Conservation (phyloP, 345 rosid genomes). For the Moricandia arvensis region DNA sequence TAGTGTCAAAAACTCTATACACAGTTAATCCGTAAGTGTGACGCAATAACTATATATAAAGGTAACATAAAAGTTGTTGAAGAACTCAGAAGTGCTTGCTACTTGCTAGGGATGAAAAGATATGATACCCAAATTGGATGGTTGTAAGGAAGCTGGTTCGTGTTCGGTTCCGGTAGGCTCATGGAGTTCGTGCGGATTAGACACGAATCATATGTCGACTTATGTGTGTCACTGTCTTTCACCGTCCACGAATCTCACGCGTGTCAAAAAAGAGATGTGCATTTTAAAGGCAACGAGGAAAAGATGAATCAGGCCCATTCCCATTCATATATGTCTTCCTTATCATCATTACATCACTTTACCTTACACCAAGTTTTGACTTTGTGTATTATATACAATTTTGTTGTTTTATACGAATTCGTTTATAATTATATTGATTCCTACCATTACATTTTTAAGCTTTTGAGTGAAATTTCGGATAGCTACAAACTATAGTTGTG, state of each 20-base stretch:
- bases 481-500: too few species aligned
- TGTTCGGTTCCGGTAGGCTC: constrained; percentile 31
- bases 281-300: constrained; percentile 27
- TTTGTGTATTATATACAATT: neutral
- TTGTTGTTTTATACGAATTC: too few species aligned
- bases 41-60: constrained; percentile 23
- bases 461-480: too few species aligned
- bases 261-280: constrained; percentile 17
- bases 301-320: constrained; percentile 34
- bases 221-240: constrained; percentile 27
- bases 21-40: neutral
- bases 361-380: constrained; percentile 32
- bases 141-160: constrained; percentile 28
- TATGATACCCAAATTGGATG: constrained; percentile 33
- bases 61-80: neutral
- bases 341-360: constrained; percentile 31
- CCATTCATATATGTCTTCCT: constrained; percentile 15
- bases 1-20: neutral
- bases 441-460: too few species aligned
- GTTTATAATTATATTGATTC: too few species aligned
- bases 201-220: constrained; percentile 2
- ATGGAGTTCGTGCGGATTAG: constrained; percentile 5
- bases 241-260: constrained; percentile 38
- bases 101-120: neutral
- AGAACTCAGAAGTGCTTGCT: constrained; percentile 6